Conservation (phyloP, 768 basidiomycete species). For the Suillus hirtellus region DNA sequence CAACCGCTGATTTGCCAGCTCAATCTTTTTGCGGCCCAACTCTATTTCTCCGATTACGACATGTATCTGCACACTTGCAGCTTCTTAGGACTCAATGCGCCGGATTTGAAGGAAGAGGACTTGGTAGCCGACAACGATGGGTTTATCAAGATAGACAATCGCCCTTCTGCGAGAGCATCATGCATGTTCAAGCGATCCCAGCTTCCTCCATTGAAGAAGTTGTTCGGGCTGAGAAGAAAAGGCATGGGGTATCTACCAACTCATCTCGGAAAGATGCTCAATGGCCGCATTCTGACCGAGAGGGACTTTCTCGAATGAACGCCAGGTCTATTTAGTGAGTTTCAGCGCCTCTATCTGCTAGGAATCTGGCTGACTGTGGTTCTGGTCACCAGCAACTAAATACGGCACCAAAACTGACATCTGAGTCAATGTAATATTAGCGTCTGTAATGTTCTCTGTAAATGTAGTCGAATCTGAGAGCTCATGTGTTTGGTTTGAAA, state of each 20-base stretch:
- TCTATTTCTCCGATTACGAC: constrained; percentile 29
- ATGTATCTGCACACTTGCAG: constrained; percentile 30
- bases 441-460: not conserved
- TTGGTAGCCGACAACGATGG: constrained; percentile 20
- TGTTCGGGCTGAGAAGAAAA: constrained; percentile 40
- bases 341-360: not conserved
- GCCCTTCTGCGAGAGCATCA: constrained; percentile 12
- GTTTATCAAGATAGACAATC: constrained; percentile 20
- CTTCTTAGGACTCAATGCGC: constrained; percentile 28
- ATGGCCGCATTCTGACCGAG: constrained; percentile 25
- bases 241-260: constrained; percentile 39
- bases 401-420: too few species aligned
- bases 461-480: not conserved
- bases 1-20: constrained; percentile 20
- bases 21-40: constrained; percentile 34
- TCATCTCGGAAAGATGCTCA: constrained; percentile 42
- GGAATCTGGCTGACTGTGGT: not conserved
- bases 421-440: not conserved
- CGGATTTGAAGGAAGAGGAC: constrained; percentile 15
- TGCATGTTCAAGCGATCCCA: constrained; percentile 15
- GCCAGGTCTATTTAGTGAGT: not conserved
- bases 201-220: constrained; percentile 28
- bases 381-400: not conserved
- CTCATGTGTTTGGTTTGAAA: too few species aligned
- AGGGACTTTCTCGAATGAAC: constrained; percentile 23